These are phyloP conservation scores for Zygnema circumcarinatum DNA, from an alignment of 139 green algal genomes.

Conservation along the genomic window DNA sequence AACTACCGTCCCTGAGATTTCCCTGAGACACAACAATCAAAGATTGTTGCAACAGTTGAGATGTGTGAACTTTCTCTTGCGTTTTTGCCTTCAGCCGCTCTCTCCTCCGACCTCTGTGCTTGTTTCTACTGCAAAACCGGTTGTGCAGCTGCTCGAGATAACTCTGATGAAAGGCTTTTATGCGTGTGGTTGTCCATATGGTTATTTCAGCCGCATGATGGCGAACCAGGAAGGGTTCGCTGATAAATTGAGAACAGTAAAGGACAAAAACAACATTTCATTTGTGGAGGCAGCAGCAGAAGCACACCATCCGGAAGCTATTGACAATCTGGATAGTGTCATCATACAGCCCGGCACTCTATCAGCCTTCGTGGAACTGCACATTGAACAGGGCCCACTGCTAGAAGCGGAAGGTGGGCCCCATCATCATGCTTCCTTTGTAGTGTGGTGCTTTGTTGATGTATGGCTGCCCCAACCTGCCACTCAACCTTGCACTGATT, in stretches of 20 bases:
- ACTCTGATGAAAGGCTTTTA: too few relatives aligned
- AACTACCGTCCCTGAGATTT: neutral
- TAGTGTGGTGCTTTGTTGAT: too few relatives aligned
- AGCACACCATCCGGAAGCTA: conserved; percentile 56
- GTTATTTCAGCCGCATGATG: conserved; percentile 73
- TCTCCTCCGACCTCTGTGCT: too few relatives aligned
- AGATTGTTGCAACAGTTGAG: neutral
- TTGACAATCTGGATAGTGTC: conserved; percentile 62
- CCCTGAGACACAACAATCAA: neutral
- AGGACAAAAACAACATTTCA: conserved; percentile 78
- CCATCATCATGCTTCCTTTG: too few relatives aligned
- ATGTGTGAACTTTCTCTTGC: neutral
- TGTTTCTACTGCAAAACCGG: too few relatives aligned
- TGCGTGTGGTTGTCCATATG: conserved; percentile 51
- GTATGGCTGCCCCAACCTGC: neutral
- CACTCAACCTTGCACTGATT: too few relatives aligned
- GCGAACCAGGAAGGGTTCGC: conserved; percentile 63
- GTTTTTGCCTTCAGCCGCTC: neutral
- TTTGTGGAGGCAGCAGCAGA: conserved; percentile 84
- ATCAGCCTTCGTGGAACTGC: conserved; percentile 92
- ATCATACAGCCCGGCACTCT: conserved; percentile 39
- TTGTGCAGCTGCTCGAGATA: too few relatives aligned
- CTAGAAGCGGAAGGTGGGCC: conserved; percentile 74
- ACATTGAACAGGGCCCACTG: conserved; percentile 94
- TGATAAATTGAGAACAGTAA: conserved; percentile 64